Evolutionary conservation across 371 early-diverging fungal genomes (phyloP).

Genomic region (Actinomucor elegans): DNA sequence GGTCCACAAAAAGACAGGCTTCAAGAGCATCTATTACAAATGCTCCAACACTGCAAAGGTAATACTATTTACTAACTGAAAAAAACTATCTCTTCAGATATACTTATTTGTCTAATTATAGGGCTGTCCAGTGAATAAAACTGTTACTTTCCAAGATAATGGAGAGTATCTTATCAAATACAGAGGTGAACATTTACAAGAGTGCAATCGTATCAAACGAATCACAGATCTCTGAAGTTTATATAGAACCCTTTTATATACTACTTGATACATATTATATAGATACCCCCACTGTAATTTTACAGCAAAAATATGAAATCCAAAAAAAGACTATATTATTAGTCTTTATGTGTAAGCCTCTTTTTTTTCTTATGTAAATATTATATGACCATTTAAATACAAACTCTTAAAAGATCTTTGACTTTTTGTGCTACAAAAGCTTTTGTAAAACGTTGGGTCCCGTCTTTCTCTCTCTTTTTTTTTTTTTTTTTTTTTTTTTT

Average conservation of each 20-base stretch:
- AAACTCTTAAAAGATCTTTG: too few species aligned
- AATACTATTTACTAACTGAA: neutral
- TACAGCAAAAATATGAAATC: neutral
- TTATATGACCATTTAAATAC: too few species aligned
- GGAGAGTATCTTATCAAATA: slow-evolving; percentile 53
- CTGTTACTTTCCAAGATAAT: slow-evolving; percentile 53
- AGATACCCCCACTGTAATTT: neutral
- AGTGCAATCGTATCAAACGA: slow-evolving; percentile 39
- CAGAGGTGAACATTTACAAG: slow-evolving; percentile 49
- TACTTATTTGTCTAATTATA: neutral
- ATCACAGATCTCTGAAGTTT: slow-evolving; percentile 20
- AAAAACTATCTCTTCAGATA: neutral
- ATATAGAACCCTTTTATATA: neutral
- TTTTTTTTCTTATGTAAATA: slow-evolving; percentile 4
- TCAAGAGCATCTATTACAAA: slow-evolving; percentile 57
- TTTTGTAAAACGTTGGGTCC: too few species aligned
- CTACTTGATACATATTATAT: neutral
- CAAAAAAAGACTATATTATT: neutral
- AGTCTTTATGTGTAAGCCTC: neutral
- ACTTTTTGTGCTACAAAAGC: too few species aligned
- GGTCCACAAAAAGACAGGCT: slow-evolving; percentile 51
- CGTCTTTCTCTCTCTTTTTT: too few species aligned
- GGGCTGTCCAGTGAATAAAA: slow-evolving; percentile 52
- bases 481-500: too few species aligned
- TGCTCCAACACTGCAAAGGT: slow-evolving; percentile 43